phyloP scores from a whole-genome alignment of 805 yeast genomes.

The Hanseniaspora vineae region DNA sequence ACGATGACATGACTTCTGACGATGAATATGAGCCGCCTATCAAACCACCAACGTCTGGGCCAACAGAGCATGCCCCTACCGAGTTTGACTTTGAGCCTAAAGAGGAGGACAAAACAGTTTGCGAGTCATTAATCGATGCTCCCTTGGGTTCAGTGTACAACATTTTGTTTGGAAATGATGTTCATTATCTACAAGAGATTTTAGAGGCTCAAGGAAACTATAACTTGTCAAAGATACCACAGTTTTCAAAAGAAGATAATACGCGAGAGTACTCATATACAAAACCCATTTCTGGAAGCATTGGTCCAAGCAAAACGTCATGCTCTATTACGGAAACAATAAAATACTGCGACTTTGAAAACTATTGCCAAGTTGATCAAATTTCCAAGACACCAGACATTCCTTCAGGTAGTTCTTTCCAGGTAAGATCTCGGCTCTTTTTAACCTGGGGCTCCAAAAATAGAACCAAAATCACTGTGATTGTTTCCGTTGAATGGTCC shows the following conservation, averaged over 20 bases:
- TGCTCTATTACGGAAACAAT: conserved; percentile 52
- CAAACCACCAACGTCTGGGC: conserved; percentile 16
- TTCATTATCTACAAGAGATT: conserved; percentile 29
- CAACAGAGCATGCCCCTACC: conserved; percentile 38
- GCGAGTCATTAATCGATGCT: conserved; percentile 40
- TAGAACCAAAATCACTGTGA: conserved; percentile 37
- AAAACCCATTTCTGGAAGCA: conserved; percentile 52
- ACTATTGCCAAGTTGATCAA: conserved; percentile 38
- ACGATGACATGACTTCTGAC: conserved; percentile 14
- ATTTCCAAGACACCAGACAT: conserved; percentile 64
- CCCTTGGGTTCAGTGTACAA: conserved; percentile 53
- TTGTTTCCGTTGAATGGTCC: conserved; percentile 53
- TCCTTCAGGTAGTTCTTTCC: conserved; percentile 64
- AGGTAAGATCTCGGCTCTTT: conserved; percentile 43
- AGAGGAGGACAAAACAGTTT: conserved; percentile 40
- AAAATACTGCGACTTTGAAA: conserved; percentile 37
- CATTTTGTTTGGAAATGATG: conserved; percentile 51
- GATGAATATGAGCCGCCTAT: conserved; percentile 24
- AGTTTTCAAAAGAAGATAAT: conserved; percentile 21
- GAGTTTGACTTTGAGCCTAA: conserved; percentile 27
- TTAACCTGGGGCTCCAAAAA: conserved; percentile 53
- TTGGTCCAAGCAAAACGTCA: conserved; percentile 67
- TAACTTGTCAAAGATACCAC: conserved; percentile 39
- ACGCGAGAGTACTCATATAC: conserved; percentile 42
- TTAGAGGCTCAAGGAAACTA: conserved; percentile 51